These are phyloP conservation scores for Hypoxylon intermedium DNA, from an alignment of 495 filamentous ascomycete genomes.

Conservation along the genomic window DNA sequence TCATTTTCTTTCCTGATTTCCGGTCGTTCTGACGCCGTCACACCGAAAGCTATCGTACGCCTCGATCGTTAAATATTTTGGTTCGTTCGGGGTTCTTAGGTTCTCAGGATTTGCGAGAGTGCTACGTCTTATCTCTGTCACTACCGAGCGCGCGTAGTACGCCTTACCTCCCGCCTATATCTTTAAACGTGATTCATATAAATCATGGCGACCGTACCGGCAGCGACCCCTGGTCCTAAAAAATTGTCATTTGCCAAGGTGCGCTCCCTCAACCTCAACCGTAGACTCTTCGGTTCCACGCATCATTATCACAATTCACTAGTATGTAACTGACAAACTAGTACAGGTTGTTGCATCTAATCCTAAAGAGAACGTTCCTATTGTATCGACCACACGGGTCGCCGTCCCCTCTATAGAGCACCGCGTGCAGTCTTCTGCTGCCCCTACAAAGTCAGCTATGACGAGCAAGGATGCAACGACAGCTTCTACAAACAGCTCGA, in stretches of 20 bases:
- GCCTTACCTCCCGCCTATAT: not conserved
- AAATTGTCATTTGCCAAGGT: slow-evolving; percentile 67
- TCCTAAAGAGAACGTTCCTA: slow-evolving; percentile 51
- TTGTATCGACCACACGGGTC: slow-evolving; percentile 41
- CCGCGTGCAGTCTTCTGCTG: slow-evolving; percentile 29
- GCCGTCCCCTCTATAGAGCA: slow-evolving; percentile 41
- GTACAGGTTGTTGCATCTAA: slow-evolving; percentile 62
- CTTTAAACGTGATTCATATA: slow-evolving; percentile 16
- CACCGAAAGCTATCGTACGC: slow-evolving; percentile 26
- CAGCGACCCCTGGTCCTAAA: slow-evolving; percentile 50
- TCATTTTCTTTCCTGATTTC: slow-evolving; percentile 58
- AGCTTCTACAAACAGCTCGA: slow-evolving; percentile 21
- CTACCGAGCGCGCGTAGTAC: slow-evolving; percentile 21
- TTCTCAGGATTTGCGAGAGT: slow-evolving; percentile 27
- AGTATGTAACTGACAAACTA: slow-evolving; percentile 7
- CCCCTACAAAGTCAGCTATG: slow-evolving; percentile 10
- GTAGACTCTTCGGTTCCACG: not conserved
- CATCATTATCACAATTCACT: not conserved
- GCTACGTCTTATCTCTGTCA: slow-evolving; percentile 23
- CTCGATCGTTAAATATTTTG: slow-evolving; percentile 34
- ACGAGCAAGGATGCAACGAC: slow-evolving; percentile 16
- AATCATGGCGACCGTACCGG: slow-evolving; percentile 51
- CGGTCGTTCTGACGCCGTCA: slow-evolving; percentile 31
- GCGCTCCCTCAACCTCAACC: slow-evolving; percentile 29
- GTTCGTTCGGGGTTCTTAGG: slow-evolving; percentile 12